Evolutionary conservation across 2,329 filamentous ascomycete species (phyloP), one percentile per base, ranked within the genome.

Genomic region (Cadophora sp.): DNA sequence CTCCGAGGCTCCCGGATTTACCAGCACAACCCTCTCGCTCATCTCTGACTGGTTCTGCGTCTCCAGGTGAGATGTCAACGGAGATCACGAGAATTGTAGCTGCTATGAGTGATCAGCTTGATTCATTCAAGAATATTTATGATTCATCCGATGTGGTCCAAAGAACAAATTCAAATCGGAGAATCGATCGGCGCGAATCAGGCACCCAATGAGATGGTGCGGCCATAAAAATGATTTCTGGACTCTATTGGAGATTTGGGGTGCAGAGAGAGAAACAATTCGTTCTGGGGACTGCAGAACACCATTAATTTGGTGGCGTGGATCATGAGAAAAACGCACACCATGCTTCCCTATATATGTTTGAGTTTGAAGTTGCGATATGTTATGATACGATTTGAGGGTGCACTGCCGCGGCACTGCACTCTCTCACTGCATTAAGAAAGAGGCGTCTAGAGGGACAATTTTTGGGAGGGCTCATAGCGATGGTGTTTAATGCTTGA

Each of bases 41-140:
- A 11, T 70, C 73, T 8, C 66, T 77, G 1, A 69, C 71, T 27
- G 73, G 75, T 11, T 68, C 66, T 30, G 72, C 76, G 18, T 67
- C 72, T 1, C 63, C 65, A 11, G 65, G 68, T 4, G 75, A 76
- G 33, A 73, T 77, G 72, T 50, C 48, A 11, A 59, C 51, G 27
- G 76, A 77, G 60, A 66, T 77, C 11, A 66, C 65, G 14, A 64
- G 73, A 9, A 68, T 71, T 27, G 53, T 77, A 43, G 63, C 48
- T 47, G 68, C 67, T 22, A 67, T 77, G 36, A 72, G 59, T 18
- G 56, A 24, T 3, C 73, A 77, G 47, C 66, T 77, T 1, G 66
- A 69, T 16, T 66, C 70, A 6, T 77, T 76, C 58, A 67, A 68
- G 36, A 69, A 73, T 41, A 67, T 75, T 3, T 76, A 75, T 58